These are phyloP conservation scores for Brassica carinata DNA, from an alignment of 345 rosid genomes.

Conservation along the genomic window DNA sequence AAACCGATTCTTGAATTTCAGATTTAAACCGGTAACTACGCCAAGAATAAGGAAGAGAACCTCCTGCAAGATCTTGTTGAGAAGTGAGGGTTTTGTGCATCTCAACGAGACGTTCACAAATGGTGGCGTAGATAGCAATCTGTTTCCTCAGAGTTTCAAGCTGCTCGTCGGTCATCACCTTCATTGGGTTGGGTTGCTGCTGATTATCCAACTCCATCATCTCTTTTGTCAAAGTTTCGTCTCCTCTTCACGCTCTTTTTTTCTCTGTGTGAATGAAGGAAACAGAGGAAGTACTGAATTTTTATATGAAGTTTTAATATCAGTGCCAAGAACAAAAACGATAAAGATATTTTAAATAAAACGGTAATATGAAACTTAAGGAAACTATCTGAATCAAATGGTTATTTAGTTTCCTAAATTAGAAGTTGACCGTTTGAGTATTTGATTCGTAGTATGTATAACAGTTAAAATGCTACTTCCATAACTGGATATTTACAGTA, in stretches of 20 bases:
- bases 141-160: conserved; percentile 88
- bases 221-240: conserved; percentile 20
- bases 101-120: conserved; percentile 94
- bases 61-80: conserved; percentile 95
- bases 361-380: too few relatives aligned
- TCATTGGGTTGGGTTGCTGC: conserved; percentile 46
- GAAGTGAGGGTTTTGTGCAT: conserved; percentile 91
- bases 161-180: conserved; percentile 99
- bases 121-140: conserved; percentile 89
- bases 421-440: too few relatives aligned
- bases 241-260: background rate
- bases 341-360: too few relatives aligned
- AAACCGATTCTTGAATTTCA: conserved; percentile 8
- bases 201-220: conserved; percentile 62
- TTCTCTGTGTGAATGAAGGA: conserved; percentile 25
- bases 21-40: conserved; percentile 16
- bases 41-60: conserved; percentile 33
- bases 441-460: too few relatives aligned
- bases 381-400: too few relatives aligned
- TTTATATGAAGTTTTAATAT: too few relatives aligned
- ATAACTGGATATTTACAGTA: too few relatives aligned
- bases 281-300: too few relatives aligned
- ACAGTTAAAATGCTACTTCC: too few relatives aligned
- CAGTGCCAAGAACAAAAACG: too few relatives aligned
- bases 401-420: too few relatives aligned